Base-by-base conservation (phyloP, 148 eudicot genomes). In the Cornus controversa region DNA sequence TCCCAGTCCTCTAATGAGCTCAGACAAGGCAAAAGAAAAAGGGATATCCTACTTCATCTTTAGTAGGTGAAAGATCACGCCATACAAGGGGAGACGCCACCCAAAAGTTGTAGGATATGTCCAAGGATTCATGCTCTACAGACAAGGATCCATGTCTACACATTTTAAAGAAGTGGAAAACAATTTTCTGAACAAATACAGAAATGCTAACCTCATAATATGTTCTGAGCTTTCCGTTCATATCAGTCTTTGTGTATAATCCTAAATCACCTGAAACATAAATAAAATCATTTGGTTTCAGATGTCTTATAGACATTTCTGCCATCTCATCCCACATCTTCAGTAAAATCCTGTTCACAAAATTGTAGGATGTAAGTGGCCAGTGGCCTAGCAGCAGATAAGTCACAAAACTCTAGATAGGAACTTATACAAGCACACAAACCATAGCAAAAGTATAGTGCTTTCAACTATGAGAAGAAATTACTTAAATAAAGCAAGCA, bases 251-350 rank as follows among this genome's bases (percentile, higher is more conserved):
- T 29, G 73, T 71, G 66, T 74, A 85, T 67, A 91, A 89, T 58
- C 76, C 79, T 10, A 94, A 80, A 68, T 70, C 79, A 63, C 98
- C 97, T 29, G 93, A 88, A 74, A 94, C 91, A 73, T 88, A 92
- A 37, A 94, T 79, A 73, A 75, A 85, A 75, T 94, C 97, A 66
- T 86, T 69, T 60, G 74, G 84, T 76, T 91, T 90, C 79, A 94
- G 66, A 89, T 92, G 92, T 28, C 82, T 77, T 60, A 83, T 58
- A 47, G 91, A 90, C 74, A 79, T 78, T 74, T 86, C 84, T 24
- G 94, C 97, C 82, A 92, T 84, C 69, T 87, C 85, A 71, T 69
- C 80, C 97, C 89, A 80, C 89, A 92, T 85, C 40, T 37, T 71
- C 80, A 94, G 79, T 2, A 65, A 40, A 80, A 94, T 81, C 82